A percentile compares a stretch with the other conserved stretches of the same genome.
Evolutionary conservation across 2,329 filamentous ascomycete genomes (phyloP).

Genomic region (Myriosclerotinia duriaeana): DNA sequence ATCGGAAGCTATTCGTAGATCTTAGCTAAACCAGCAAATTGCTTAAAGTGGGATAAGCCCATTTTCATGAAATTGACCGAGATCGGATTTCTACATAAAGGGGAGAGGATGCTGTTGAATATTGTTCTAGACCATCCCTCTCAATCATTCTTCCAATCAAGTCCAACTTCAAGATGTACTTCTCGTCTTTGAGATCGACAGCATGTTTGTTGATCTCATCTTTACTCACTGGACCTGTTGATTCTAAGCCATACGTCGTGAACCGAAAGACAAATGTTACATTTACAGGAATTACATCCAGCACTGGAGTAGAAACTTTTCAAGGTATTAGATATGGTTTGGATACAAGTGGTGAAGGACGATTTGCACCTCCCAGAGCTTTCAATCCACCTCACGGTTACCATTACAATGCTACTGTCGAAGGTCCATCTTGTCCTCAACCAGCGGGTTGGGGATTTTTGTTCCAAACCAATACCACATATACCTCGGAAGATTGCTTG

Average conservation of each 20-base stretch:
- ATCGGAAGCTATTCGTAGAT: background rate
- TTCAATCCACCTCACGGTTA: slow-evolving; percentile 40
- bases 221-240: background rate
- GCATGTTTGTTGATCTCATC: slow-evolving; percentile 10
- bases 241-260: slow-evolving; percentile 26
- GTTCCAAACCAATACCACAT: slow-evolving; percentile 43
- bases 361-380: slow-evolving; percentile 48
- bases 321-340: slow-evolving; percentile 50
- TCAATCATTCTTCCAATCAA: background rate
- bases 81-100: background rate
- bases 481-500: slow-evolving; percentile 59
- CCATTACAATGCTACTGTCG: slow-evolving; percentile 43
- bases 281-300: slow-evolving; percentile 47
- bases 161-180: background rate
- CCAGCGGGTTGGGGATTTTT: slow-evolving; percentile 40
- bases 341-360: slow-evolving; percentile 47
- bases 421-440: slow-evolving; percentile 50
- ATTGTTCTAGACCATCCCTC: background rate
- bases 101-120: background rate
- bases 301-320: slow-evolving; percentile 48
- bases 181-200: slow-evolving; percentile 4
- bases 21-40: background rate
- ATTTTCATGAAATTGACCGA: background rate
- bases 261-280: slow-evolving; percentile 40
- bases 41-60: background rate